phyloP scores from a whole-genome alignment of 1,284 basidiomycete species.

The Mycosarcoma mackinlayi region DNA sequence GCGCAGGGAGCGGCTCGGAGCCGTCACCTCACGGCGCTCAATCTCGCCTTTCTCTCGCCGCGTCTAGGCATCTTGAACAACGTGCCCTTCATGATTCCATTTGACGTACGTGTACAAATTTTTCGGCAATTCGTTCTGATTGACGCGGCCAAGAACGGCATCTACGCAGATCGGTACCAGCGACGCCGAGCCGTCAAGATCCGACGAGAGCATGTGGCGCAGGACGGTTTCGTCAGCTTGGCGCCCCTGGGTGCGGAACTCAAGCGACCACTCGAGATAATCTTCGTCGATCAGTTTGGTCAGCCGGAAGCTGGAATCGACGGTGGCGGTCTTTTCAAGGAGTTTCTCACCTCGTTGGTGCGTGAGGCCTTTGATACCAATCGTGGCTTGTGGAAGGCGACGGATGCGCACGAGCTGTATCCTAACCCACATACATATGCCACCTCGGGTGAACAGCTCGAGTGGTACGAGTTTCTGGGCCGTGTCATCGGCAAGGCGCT shows the following conservation, averaged over 20 bases:
- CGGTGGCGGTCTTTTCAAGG: slow-evolving; percentile 97
- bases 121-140: slow-evolving; percentile 72
- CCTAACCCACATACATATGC: slow-evolving; percentile 79
- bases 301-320: slow-evolving; percentile 90
- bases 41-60: slow-evolving; percentile 80
- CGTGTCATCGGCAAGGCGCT: slow-evolving; percentile 93
- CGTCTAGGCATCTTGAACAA: slow-evolving; percentile 92
- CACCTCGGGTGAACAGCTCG: slow-evolving; percentile 55
- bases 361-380: slow-evolving; percentile 96
- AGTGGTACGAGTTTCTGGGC: slow-evolving; percentile 95
- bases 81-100: slow-evolving; percentile 95
- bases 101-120: slow-evolving; percentile 87
- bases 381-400: slow-evolving; percentile 91
- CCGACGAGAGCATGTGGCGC: slow-evolving; percentile 79
- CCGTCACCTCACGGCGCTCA: slow-evolving; percentile 71
- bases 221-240: slow-evolving; percentile 84
- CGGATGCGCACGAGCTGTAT: slow-evolving; percentile 89
- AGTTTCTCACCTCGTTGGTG: slow-evolving; percentile 82
- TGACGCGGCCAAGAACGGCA: slow-evolving; percentile 45
- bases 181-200: slow-evolving; percentile 73
- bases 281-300: slow-evolving; percentile 90
- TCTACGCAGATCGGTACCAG: slow-evolving; percentile 19
- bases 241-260: slow-evolving; percentile 77
- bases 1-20: slow-evolving; percentile 25
- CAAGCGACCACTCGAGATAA: slow-evolving; percentile 84